Base-by-base conservation (phyloP, 768 basidiomycete species). In the Trametes gibbosa region DNA sequence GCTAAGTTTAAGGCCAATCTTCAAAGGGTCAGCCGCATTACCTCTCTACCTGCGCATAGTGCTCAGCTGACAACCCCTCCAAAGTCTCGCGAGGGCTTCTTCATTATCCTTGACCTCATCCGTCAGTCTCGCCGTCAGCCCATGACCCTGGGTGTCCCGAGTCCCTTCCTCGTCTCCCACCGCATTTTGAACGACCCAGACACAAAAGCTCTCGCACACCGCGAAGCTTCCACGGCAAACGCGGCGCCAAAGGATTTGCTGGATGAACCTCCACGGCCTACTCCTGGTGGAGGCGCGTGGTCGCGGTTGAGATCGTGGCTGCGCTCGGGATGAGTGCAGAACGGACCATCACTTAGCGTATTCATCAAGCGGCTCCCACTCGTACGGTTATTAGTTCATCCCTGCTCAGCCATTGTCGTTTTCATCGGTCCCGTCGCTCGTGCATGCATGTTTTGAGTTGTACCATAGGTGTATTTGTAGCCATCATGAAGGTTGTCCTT, bases 21-120 rank as follows among this genome's bases (percentile, higher is more conserved):
- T 50, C 92, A 95, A 73, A 81, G 84, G 66, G 95, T 89, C 70
- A 53, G 86, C 35, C 52, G 27, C 14, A 50, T 32, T 55, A 32
- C 56, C 35, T 10, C 53, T 48, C 50, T 49, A 63, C 47, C 49
- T 61, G 58, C 41, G 59, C 52, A 25, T 19, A 16, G 45, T 13
- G n/a, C 16, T 5, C 54, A 56, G 23, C 63, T 64, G 56, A 45
- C 43, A 21, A 6, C 61, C 37, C 16, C 50, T 41, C 14, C n/a
- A n/a, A n/a, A 92, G 91, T 93, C 90, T 66, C 89, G 91, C 43
- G 89, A 92, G 73, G 94, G 94, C 6, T 87, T 97, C 61, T 85
- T 89, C 41, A 79, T 93, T 42, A 87, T 96, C 57, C 80, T 96
- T 49, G 80, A 80, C 59, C 79, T 91, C 52, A 74, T 96, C 32